A percentile compares a stretch with the other conserved stretches of the same genome.
These are phyloP conservation scores for Colletotrichum trifolii DNA, from an alignment of 2,329 filamentous ascomycete species.

Conservation along the genomic window DNA sequence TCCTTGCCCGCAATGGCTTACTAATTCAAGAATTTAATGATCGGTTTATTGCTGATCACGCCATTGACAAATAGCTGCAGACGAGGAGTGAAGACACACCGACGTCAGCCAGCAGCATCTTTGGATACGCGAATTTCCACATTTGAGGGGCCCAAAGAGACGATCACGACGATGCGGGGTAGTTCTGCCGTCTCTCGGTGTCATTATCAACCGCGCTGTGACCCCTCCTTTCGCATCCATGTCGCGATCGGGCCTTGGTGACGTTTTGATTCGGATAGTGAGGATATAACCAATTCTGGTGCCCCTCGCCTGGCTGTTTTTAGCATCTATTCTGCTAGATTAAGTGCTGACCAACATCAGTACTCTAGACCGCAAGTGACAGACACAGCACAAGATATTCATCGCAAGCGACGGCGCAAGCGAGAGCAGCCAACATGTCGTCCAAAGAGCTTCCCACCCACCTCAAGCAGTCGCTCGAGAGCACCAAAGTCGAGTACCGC, in stretches of 20 bases:
- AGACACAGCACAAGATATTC: background rate
- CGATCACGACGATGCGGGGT: constrained; percentile 28
- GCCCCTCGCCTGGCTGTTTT: background rate
- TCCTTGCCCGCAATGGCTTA: too few species aligned
- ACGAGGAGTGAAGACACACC: background rate
- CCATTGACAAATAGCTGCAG: background rate
- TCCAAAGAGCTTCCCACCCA: constrained; percentile 23
- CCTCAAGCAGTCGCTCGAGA: constrained; percentile 44
- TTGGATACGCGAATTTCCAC: background rate
- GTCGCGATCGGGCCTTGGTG: constrained; percentile 27
- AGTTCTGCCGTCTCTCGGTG: constrained; percentile 12
- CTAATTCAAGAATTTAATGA: background rate
- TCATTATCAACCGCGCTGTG: constrained; percentile 21
- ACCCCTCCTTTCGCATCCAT: constrained; percentile 14
- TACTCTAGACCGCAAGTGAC: background rate
- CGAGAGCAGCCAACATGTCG: constrained; percentile 18
- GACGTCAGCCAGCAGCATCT: constrained; percentile 9
- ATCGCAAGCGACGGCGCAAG: background rate
- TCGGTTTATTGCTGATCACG: background rate
- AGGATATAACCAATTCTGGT: background rate
- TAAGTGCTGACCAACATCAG: background rate
- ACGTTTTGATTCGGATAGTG: constrained; percentile 12
- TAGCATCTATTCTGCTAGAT: background rate
- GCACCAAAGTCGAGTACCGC: constrained; percentile 59
- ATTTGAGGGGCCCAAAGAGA: constrained; percentile 1